Evolutionary conservation across 2,329 filamentous ascomycete genomes (phyloP), one percentile per base, ranked within the genome.

Genomic region (Corynespora cassiicola): DNA sequence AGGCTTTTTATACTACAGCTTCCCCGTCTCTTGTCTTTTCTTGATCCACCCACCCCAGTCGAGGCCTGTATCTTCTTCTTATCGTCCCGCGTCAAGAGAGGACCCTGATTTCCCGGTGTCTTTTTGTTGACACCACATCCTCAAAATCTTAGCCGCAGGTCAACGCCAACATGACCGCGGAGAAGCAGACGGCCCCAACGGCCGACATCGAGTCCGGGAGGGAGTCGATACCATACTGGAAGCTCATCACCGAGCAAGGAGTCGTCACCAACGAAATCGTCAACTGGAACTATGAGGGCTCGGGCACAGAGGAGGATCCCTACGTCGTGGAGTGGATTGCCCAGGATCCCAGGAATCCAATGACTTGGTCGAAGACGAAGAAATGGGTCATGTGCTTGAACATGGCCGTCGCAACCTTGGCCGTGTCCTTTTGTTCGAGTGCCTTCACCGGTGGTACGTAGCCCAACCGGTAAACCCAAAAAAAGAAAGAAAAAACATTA

Each of bases 261-360:
- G 50, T 65, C 20, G 51, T 69, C 9, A 70, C 67, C 16, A 52
- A 58, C 7, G 64, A 66, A 25, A 63, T 71, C 7, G 47, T 50
- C 18, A 66, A 71, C 36, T 70, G 67, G 48, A 54, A 68, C 1
- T 75, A 74, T 41, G 61, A 66, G 7, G 72, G 72, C 16, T 57
- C 59, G 4, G 72, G 72, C 33, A 75, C 72, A 20, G 62, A 66
- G 10, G 69, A 72, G 9, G 70, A 75, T 41, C 72, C 72, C 1
- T 74, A 66, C 42, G 56, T 73, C 7, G 69, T 77, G 33, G 69
- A 73, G 31, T 77, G 71, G 71, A 67, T 75, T 39, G 65, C 71
- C 14, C 66, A 72, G 30, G 74, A 77, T 40, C 68, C 72, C 2
- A 62, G 72, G 41, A 75, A 76, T 36, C 72, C 72, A 0, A 66